Conservation (phyloP, 148 eudicot species). For the Mesembryanthemum crystallinum region DNA sequence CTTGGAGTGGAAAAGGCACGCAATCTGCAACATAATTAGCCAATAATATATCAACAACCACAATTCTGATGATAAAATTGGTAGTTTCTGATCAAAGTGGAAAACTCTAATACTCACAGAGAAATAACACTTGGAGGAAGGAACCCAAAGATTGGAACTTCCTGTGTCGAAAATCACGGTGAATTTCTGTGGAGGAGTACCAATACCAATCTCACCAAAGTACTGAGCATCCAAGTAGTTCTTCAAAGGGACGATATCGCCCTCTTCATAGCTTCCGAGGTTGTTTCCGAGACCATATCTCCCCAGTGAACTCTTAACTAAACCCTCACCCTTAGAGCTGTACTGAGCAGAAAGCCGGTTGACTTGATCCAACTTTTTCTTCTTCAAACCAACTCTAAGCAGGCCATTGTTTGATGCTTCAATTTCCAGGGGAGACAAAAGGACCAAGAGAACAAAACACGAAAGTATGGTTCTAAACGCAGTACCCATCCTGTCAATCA, state of each 20-base stretch:
- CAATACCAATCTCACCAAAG: constrained; percentile 88
- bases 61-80: not conserved
- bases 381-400: constrained; percentile 66
- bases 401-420: constrained; percentile 46
- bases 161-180: constrained; percentile 91
- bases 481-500: constrained; percentile 45
- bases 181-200: constrained; percentile 84
- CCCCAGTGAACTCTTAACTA: constrained; percentile 23
- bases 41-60: constrained; percentile 13
- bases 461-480: constrained; percentile 27
- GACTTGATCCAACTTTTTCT: constrained; percentile 52
- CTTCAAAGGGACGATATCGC: constrained; percentile 57
- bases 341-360: constrained; percentile 37
- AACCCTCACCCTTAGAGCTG: constrained; percentile 32
- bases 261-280: constrained; percentile 38
- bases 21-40: constrained; percentile 46
- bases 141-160: constrained; percentile 93
- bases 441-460: constrained; percentile 40
- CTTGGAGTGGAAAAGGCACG: constrained; percentile 77
- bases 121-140: constrained; percentile 75
- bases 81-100: not conserved
- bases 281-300: constrained; percentile 32
- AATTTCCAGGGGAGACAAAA: constrained; percentile 36
- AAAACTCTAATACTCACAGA: constrained; percentile 50
- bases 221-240: constrained; percentile 89